phyloP scores from a whole-genome alignment of 2,329 filamentous ascomycete genomes.

The Colletotrichum sp. region DNA sequence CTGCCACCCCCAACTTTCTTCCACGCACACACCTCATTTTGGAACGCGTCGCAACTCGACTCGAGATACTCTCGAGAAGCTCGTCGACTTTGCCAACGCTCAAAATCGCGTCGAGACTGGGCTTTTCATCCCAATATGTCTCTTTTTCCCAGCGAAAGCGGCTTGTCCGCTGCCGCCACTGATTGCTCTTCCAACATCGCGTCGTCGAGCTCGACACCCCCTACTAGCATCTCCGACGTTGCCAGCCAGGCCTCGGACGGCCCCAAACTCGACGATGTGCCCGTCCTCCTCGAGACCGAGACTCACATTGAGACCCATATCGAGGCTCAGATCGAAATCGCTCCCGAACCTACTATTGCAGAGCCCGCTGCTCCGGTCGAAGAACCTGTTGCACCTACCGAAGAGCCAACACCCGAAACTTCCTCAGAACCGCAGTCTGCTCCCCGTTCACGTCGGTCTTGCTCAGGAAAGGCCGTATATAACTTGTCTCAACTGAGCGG shows the following conservation, averaged over 20 bases:
- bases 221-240: conserved; percentile 69
- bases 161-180: conserved; percentile 32
- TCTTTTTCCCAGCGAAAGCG: conserved; percentile 31
- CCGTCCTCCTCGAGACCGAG: conserved; percentile 20
- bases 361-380: neutral
- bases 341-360: neutral
- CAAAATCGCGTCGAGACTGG: conserved; percentile 21
- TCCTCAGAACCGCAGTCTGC: conserved; percentile 31
- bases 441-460: conserved; percentile 59
- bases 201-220: conserved; percentile 67
- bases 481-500: conserved; percentile 69
- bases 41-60: conserved; percentile 20
- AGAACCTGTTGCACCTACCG: neutral
- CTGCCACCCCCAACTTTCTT: conserved; percentile 7
- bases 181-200: conserved; percentile 57
- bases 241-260: conserved; percentile 59
- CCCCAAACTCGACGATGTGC: conserved; percentile 37
- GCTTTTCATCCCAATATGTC: conserved; percentile 30
- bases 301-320: conserved; percentile 7
- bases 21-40: conserved; percentile 11
- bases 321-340: conserved; percentile 15
- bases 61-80: neutral
- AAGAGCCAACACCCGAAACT: conserved; percentile 2
- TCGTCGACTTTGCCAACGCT: neutral
- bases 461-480: conserved; percentile 65